Conservation (phyloP, 2,329 filamentous ascomycete species). For the Colletotrichum melonis region DNA sequence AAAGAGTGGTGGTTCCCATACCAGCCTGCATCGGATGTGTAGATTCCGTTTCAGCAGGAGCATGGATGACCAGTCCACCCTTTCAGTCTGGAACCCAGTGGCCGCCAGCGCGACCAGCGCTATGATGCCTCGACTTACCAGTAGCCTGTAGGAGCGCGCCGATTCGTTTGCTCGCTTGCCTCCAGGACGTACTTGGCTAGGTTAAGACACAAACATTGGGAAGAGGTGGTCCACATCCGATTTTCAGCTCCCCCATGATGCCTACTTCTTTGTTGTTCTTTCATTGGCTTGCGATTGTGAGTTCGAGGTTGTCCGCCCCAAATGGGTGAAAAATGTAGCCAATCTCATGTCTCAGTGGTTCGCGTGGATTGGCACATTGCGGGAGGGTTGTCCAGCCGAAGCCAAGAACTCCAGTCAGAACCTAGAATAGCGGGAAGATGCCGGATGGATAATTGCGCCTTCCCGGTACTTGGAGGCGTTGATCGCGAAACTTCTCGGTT, state of each 20-base stretch:
- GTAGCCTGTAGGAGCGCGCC: no score
- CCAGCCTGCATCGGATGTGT: background rate
- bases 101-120: background rate
- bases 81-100: background rate
- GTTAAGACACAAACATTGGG: background rate
- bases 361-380: background rate
- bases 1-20: background rate
- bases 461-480: background rate
- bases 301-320: background rate
- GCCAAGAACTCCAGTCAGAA: slow-evolving; percentile 8
- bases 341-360: background rate
- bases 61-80: background rate
- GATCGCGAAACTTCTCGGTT: background rate
- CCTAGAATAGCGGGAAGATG: slow-evolving; percentile 3
- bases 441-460: background rate
- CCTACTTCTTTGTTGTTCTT: background rate
- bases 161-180: background rate
- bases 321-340: background rate
- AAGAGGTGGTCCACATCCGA: background rate
- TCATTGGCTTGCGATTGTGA: background rate
- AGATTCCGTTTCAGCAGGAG: slow-evolving; percentile 11
- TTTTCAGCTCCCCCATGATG: background rate
- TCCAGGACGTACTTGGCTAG: background rate
- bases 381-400: background rate
- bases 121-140: slow-evolving; percentile 7